Conservation (phyloP, 257 asterid genomes). For the Knoxia roxburghii region DNA sequence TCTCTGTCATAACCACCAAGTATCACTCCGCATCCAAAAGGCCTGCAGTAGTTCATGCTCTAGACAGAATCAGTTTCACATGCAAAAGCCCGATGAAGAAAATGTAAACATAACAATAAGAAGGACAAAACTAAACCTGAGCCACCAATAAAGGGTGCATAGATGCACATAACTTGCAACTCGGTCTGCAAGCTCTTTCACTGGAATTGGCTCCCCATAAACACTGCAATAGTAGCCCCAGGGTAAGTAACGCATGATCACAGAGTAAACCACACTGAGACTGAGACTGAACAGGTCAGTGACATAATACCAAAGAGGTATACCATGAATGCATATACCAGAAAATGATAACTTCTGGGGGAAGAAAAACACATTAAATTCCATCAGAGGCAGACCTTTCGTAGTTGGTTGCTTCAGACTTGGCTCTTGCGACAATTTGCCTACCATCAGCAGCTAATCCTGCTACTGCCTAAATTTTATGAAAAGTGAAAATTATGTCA, state of each 20-base stretch:
- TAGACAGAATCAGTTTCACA: conserved; percentile 11
- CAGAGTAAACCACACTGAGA: background rate
- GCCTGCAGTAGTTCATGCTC: conserved; percentile 41
- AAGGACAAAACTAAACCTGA: conserved; percentile 46
- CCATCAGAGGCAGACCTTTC: conserved; percentile 44
- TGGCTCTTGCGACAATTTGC: conserved; percentile 82
- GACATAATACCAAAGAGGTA: background rate
- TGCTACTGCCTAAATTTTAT: conserved; percentile 64
- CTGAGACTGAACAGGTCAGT: background rate
- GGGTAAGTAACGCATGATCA: background rate
- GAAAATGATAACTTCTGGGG: background rate
- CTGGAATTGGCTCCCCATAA: conserved; percentile 81
- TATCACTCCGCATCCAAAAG: conserved; percentile 89
- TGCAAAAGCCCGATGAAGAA: conserved; percentile 12
- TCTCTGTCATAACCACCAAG: conserved; percentile 96
- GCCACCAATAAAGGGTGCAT: conserved; percentile 99
- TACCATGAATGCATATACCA: background rate
- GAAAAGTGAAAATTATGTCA: conserved; percentile 13
- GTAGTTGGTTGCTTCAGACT: conserved; percentile 76
- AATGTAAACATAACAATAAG: conserved; percentile 1
- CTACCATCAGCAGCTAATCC: conserved; percentile 96
- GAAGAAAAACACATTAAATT: background rate
- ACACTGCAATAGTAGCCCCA: conserved; percentile 36
- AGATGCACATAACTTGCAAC: conserved; percentile 95
- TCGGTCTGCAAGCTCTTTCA: conserved; percentile 84